These are phyloP conservation scores for Kluyveromyces aestuarii DNA, from an alignment of 805 yeast species.

Conservation along the genomic window DNA sequence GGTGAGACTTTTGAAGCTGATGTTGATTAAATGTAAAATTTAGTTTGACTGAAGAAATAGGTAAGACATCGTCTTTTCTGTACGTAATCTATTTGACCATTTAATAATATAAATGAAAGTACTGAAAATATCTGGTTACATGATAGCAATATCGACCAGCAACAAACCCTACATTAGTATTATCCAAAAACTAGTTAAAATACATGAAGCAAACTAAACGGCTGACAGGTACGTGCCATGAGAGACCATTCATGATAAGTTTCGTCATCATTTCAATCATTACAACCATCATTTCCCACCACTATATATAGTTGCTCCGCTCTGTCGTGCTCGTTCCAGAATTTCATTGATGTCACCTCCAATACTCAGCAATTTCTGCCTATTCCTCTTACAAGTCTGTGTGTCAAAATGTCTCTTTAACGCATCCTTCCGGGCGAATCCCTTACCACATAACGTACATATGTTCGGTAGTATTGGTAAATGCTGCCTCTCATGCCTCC, in stretches of 20 bases:
- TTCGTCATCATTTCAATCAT: not conserved
- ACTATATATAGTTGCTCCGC: conserved; percentile 19
- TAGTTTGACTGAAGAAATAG: not conserved
- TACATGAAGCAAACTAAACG: not conserved
- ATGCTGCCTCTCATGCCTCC: conserved; percentile 71
- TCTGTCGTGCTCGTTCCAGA: conserved; percentile 21
- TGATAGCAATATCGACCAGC: not conserved
- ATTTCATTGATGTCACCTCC: conserved; percentile 31
- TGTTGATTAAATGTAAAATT: conserved; percentile 21
- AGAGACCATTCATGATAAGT: too few species aligned
- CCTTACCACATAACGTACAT: conserved; percentile 69
- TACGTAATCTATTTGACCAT: not conserved
- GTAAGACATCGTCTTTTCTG: not conserved
- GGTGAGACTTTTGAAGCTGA: conserved; percentile 31
- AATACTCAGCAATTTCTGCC: conserved; percentile 40
- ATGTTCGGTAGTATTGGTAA: conserved; percentile 61
- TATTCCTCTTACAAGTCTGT: conserved; percentile 63
- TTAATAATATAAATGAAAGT: not conserved
- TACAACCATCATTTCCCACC: not conserved
- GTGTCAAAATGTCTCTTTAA: conserved; percentile 69
- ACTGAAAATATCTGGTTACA: not conserved
- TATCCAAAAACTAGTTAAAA: not conserved
- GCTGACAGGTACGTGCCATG: too few species aligned
- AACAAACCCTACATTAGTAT: not conserved
- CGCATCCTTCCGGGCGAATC: conserved; percentile 79